Base-by-base conservation (phyloP, 257 asterid genomes). In the Anisodus acutangulus region DNA sequence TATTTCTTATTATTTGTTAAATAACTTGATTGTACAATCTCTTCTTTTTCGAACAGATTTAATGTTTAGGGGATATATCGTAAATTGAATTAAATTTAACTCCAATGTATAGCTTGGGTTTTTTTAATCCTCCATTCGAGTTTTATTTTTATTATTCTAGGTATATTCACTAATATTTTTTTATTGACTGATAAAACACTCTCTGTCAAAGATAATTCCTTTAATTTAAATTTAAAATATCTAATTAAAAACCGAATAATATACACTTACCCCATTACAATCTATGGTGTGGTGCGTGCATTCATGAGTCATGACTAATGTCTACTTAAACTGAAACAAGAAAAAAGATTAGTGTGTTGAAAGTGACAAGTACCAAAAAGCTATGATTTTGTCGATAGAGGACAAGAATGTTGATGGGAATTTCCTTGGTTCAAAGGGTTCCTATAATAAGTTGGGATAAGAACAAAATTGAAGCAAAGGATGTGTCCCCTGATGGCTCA, bases 401-500 rank as follows among this genome's bases (percentile, higher is more conserved):
- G 84, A 85, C 89, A 88, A 68, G 83, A 85, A 64, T 41, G 15
- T 78, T 78, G 86, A 41, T 66, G 58, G 87, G 82, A 54, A 83
- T 82, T 69, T 84, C 71, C 63, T 54, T 59, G 69, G 45, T 41
- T 41, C 81, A 84, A 31, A 31, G 35, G 35, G 35, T 31, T 31
- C 35, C 35, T 35, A 26, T 71, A 82, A 83, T 81, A 71, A 82
- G 67, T 80, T 81, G 79, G 89, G 88, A 82, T 83, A 82, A 88
- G 89, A 89, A 89, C 93, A 91, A 89, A 92, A 89, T 64, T 85
- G 88, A 87, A 89, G 85, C 79, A 71, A 12, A 84, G 88, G 63
- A 54, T 55, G 55, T 89, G 93, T 87, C 92, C 91, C 89, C 85
- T 85, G 81, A 78, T 92, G 92, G 92, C 85, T 87, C 86, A 82